Conservation (phyloP, 164 flowering plant genomes). For the Sextonia rubra region DNA sequence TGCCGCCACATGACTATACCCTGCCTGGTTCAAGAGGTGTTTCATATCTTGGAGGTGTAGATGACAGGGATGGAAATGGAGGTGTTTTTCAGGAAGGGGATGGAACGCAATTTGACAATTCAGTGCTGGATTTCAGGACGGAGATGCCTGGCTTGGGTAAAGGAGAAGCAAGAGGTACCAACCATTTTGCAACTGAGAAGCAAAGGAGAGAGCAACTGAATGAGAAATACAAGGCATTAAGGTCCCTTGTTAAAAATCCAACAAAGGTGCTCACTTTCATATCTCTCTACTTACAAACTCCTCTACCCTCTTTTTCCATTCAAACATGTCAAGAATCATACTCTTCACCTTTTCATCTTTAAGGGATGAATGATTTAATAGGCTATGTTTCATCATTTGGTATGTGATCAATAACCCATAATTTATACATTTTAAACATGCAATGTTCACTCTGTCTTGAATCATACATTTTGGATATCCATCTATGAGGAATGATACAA, state of each 20-base stretch:
- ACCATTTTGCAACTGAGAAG: slow-evolving; percentile 66
- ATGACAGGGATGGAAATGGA: slow-evolving; percentile 37
- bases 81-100: slow-evolving; percentile 30
- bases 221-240: slow-evolving; percentile 50
- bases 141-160: slow-evolving; percentile 25
- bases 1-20: slow-evolving; percentile 43
- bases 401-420: too few relatives aligned
- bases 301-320: too few relatives aligned
- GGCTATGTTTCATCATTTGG: too few relatives aligned
- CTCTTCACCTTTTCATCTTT: too few relatives aligned
- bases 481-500: too few relatives aligned
- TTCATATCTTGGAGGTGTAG: slow-evolving; percentile 45
- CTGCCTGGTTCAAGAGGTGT: slow-evolving; percentile 26
- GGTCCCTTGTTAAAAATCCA: slow-evolving; percentile 63
- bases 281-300: not conserved
- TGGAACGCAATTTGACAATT: slow-evolving; percentile 40
- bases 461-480: too few relatives aligned
- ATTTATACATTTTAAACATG: too few relatives aligned
- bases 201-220: slow-evolving; percentile 72
- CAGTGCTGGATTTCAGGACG: slow-evolving; percentile 54
- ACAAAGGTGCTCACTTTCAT: slow-evolving; percentile 50
- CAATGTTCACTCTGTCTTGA: too few relatives aligned
- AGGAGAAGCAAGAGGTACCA: slow-evolving; percentile 30
- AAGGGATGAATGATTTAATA: too few relatives aligned
- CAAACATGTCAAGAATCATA: too few relatives aligned